phyloP scores from a whole-genome alignment of 176 grass and related monocot genomes.

The Aegilops bicornis region DNA sequence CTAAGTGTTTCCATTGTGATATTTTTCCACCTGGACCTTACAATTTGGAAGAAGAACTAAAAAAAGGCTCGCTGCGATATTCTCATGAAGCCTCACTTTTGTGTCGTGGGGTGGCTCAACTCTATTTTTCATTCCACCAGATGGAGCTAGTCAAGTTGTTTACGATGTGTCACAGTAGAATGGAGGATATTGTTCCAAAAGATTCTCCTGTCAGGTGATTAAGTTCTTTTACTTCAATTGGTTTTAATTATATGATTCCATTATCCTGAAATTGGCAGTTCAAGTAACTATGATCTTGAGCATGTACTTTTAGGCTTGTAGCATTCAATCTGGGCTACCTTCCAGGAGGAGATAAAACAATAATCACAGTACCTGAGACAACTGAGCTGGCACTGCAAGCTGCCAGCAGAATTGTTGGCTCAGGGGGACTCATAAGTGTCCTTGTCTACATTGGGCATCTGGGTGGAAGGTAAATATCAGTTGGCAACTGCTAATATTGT shows the following conservation, averaged over 20 bases:
- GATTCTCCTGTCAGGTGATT: constrained; percentile 66
- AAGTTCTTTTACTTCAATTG: not conserved
- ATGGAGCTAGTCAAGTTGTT: constrained; percentile 68
- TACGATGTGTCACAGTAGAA: constrained; percentile 72
- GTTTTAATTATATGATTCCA: not conserved
- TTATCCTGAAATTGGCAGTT: not conserved
- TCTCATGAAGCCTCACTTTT: not conserved
- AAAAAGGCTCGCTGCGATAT: not conserved
- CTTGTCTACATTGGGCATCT: constrained; percentile 90
- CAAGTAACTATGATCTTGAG: not conserved
- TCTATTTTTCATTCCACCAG: constrained; percentile 30
- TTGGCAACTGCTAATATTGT: not conserved
- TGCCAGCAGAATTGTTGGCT: constrained; percentile 64
- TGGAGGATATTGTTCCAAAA: constrained; percentile 78
- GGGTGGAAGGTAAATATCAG: constrained; percentile 74
- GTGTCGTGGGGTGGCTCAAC: not conserved
- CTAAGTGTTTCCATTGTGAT: not conserved
- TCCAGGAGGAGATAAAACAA: constrained; percentile 80
- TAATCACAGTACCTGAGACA: constrained; percentile 71
- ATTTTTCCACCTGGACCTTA: not conserved
- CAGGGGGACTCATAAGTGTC: constrained; percentile 69
- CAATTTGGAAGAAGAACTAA: not conserved
- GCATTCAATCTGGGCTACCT: constrained; percentile 94
- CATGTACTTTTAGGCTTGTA: constrained; percentile 63
- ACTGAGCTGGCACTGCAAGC: constrained; percentile 71